These are phyloP conservation scores for Podospora australis DNA, from an alignment of 495 filamentous ascomycete species.

Conservation along the genomic window DNA sequence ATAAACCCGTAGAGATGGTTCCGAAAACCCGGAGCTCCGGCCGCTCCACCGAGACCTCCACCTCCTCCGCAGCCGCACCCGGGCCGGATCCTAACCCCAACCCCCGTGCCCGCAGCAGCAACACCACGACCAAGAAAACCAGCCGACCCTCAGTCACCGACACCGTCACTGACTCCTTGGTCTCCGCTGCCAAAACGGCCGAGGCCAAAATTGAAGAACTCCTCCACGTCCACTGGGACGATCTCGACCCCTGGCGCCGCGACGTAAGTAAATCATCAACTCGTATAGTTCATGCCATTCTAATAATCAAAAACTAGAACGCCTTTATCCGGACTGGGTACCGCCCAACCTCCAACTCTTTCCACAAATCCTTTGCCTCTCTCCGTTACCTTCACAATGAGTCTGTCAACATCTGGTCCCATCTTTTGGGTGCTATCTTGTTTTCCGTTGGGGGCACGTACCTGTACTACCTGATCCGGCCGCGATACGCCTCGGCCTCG, in stretches of 20 bases:
- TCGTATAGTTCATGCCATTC: no score
- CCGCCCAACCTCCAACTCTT: slow-evolving; percentile 34
- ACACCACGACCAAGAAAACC: background rate
- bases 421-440: slow-evolving; percentile 59
- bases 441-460: slow-evolving; percentile 35
- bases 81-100: background rate
- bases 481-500: slow-evolving; percentile 62
- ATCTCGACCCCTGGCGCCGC: slow-evolving; percentile 34
- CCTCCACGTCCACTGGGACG: slow-evolving; percentile 38
- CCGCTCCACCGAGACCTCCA: background rate
- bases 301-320: slow-evolving; percentile 45
- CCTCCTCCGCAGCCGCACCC: background rate
- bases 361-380: slow-evolving; percentile 27
- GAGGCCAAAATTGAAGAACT: slow-evolving; percentile 17
- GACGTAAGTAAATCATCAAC: no score
- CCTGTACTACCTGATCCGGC: slow-evolving; percentile 39
- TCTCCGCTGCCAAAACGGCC: slow-evolving; percentile 20
- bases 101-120: slow-evolving; percentile 7
- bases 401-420: slow-evolving; percentile 89
- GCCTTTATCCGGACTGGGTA: slow-evolving; percentile 37
- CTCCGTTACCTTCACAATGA: slow-evolving; percentile 63
- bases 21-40: no score
- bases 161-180: slow-evolving; percentile 19
- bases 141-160: slow-evolving; percentile 23
- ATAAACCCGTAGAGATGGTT: no score